A percentile compares a stretch with the other conserved stretches of the same genome.
Evolutionary conservation across 192 early-diverging fungal species (phyloP).

Genomic region (Hyaloraphidium curvatum): DNA sequence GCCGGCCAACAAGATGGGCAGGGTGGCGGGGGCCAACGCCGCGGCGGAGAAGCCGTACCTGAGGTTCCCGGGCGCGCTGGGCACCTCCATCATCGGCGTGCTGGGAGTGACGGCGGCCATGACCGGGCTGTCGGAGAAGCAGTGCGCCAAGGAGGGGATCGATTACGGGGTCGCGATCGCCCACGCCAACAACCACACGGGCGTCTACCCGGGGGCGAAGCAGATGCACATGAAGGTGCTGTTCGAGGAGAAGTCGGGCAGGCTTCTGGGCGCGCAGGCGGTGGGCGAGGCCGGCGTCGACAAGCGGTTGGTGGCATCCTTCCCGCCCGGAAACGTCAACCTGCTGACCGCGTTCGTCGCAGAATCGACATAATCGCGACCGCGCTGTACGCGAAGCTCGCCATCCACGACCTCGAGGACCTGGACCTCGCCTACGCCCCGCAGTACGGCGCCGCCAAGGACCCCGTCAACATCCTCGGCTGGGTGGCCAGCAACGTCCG

Average conservation of each 20-base stretch:
- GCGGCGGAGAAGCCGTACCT: background rate
- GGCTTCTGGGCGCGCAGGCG: background rate
- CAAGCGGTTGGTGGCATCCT: too few species aligned
- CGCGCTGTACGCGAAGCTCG: background rate
- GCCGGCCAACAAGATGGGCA: background rate
- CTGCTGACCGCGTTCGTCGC: too few species aligned
- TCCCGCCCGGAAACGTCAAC: too few species aligned
- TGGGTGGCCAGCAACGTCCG: background rate
- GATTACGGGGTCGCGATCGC: background rate
- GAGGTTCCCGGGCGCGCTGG: background rate
- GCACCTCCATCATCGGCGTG: background rate
- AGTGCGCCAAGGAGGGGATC: background rate
- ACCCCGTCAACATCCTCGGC: background rate
- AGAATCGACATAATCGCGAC: background rate
- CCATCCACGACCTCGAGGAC: background rate
- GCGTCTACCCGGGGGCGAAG: background rate
- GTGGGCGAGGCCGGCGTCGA: background rate
- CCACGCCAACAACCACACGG: background rate
- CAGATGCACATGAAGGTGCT: background rate
- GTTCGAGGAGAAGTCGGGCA: background rate
- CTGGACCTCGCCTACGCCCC: background rate
- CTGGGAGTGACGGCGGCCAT: background rate
- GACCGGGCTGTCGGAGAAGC: background rate
- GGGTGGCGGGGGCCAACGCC: background rate
- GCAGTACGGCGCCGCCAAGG: background rate